Evolutionary conservation across 208 protist species (phyloP), one percentile per base, ranked within the genome.

Genomic region (Trypanosomatidae sp.): DNA sequence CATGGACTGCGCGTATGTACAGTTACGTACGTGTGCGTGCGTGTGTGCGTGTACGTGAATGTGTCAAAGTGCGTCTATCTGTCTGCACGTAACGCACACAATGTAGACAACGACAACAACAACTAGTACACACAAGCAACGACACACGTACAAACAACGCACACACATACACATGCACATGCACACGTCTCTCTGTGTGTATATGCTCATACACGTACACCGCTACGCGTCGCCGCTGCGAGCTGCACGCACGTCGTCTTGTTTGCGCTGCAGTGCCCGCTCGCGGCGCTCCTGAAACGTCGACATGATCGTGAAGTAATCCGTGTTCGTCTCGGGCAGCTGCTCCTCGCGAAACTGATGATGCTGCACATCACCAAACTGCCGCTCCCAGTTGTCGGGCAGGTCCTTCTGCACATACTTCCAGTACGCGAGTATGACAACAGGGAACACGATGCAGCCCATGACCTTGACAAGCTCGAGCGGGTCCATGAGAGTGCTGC

Each of bases 271-370:
- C 27, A 89, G 47, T 13, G 75, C 70, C 43, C 63, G 66, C 37
- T 81, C 72, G 1, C 80, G 66, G 8, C 80, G 55, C 42, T 82
- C 69, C 48, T 85, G 66, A 35, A 89, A 85, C 27, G 55, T 78
- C 42, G 79, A 65, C 33, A 89, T 89, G 52, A 89, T 85, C 43
- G 56, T 69, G 61, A 85, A 83, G 57, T 89, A 89, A 35, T 85
- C 74, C 20, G 71, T 81, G 3, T 79, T 63, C 30, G 30, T 35
- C 55, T 77, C 75, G 2, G 50, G 49, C 21, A 78, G 20, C 15
- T 67, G 44, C 26, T 86, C 80, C 58, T 89, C 74, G 15, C 68
- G 66, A 45, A 83, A 71, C 58, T 83, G 71, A 4, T 71, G 60
- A 35, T 89, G 70, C 47, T 89, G 80, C 47, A 89, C 54, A 1